Evolutionary conservation across 176 grass and related monocot genomes (phyloP).

Genomic region (Miscanthus lutarioriparius): DNA sequence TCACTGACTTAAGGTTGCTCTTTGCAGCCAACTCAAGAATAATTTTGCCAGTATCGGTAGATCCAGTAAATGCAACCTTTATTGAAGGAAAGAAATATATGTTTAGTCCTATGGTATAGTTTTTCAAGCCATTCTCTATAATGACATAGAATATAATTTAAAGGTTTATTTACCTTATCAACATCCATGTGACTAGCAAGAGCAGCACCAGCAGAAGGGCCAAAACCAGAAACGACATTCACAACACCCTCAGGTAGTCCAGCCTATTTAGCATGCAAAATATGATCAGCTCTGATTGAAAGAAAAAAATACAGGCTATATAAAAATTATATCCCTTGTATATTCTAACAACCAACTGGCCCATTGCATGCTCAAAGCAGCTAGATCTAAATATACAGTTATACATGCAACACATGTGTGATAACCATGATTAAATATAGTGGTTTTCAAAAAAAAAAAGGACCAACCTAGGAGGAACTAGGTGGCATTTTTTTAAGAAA

Average conservation of each 20-base stretch:
- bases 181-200: slow-evolving; percentile 99
- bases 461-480: too few species aligned
- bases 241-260: slow-evolving; percentile 86
- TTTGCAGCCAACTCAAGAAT: slow-evolving; percentile 87
- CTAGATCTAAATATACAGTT: too few species aligned
- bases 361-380: not conserved
- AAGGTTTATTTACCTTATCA: slow-evolving; percentile 81
- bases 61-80: slow-evolving; percentile 95
- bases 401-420: too few species aligned
- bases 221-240: slow-evolving; percentile 84
- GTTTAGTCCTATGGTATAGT: not conserved
- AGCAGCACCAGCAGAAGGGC: slow-evolving; percentile 94
- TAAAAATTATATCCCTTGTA: not conserved
- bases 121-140: not conserved
- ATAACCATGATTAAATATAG: too few species aligned
- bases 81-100: not conserved
- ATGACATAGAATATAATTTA: not conserved
- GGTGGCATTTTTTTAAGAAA: too few species aligned
- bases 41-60: slow-evolving; percentile 79
- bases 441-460: too few species aligned
- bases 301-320: not conserved
- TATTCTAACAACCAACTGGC: not conserved
- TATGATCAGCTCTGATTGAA: slow-evolving; percentile 8
- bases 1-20: slow-evolving; percentile 94
- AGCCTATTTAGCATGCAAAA: slow-evolving; percentile 49